phyloP scores from a whole-genome alignment of 78 protist species.

The slime mould (Dictyostelium discoideum) region DNA sequence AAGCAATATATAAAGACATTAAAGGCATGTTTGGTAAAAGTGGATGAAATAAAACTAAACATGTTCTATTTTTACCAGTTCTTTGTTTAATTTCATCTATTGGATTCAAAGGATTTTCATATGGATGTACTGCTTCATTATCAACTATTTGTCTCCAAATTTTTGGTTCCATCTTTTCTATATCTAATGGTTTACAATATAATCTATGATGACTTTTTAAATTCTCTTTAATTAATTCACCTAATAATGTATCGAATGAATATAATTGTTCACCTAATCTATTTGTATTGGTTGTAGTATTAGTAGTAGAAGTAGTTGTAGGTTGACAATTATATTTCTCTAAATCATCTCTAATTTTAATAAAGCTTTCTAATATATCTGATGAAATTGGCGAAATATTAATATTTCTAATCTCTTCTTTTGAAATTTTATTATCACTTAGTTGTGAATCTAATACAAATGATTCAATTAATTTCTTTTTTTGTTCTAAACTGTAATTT shows the following conservation, averaged over 20 bases:
- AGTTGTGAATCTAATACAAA: not conserved
- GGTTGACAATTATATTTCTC: not conserved
- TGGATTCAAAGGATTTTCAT: not conserved
- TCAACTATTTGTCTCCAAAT: slow-evolving; percentile 19
- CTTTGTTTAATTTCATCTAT: not conserved
- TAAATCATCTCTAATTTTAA: slow-evolving; percentile 16
- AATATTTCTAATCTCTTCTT: not conserved
- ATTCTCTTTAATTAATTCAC: not conserved
- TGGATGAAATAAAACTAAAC: slow-evolving; percentile 57
- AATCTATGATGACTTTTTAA: not conserved
- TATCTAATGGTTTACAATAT: slow-evolving; percentile 18
- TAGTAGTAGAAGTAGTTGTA: not conserved
- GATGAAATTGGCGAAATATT: not conserved
- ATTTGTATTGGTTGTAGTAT: not conserved
- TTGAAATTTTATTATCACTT: not conserved
- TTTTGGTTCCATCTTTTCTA: not conserved
- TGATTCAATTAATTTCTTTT: not conserved
- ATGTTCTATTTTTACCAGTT: slow-evolving; percentile 18
- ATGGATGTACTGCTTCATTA: slow-evolving; percentile 74
- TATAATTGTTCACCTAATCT: not conserved
- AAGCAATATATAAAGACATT: slow-evolving; percentile 67
- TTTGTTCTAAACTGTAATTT: not conserved
- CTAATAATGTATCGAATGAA: slow-evolving; percentile 2
- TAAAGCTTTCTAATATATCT: not conserved
- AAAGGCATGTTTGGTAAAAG: slow-evolving; percentile 22